Evolutionary conservation across 2,329 filamentous ascomycete species (phyloP), one percentile per base, ranked within the genome.

Genomic region (Ascochyta viciae-villosae): DNA sequence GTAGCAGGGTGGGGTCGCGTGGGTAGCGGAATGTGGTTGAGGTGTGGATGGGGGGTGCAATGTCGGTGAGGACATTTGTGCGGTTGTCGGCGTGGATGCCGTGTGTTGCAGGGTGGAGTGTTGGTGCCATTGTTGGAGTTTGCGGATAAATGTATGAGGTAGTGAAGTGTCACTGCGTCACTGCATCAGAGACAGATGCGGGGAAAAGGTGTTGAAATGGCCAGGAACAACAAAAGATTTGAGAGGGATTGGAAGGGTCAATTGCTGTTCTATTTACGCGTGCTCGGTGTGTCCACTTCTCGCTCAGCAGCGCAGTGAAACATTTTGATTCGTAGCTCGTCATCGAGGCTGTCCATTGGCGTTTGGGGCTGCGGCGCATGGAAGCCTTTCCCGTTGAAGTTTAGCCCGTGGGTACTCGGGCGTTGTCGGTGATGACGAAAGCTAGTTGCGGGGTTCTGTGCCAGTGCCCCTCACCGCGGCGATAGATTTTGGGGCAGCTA

Each of bases 11-110:
- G 2, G 92, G 90, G 72, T 96, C 83, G 49, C 81, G 77, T 26
- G 83, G 81, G 76, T 97, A 98, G 65, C 91, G 87, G 77, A 92
- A 98, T 15, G 92, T 98, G 12, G 94, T 97, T 59, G 92, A 92
- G 61, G 96, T 87, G 74, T 98, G 94, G 71, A 98, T 82, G 4
- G 94, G 87, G 56, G 95, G 94, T 12, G 94, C 92, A 51, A 98
- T 89, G 72, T 95, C 92, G 46, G 87, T 82, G 64, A 90, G 85
- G 31, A 82, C 78, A 75, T 91, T 91, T 67, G 95, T 83, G 66
- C 81, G 82, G 78, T 96, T 88, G 70, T 96, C 92, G 60, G 89
- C 91, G 74, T 96, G 92, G 61, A 96, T 81, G n/a, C 89, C 85
- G 52, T 85, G 83, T 6, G 92, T 91, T 7, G 90, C 84, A 44